These are phyloP conservation scores for Globisporangium echinulatum DNA, from an alignment of 352 stramenopile species.

Conservation along the genomic window DNA sequence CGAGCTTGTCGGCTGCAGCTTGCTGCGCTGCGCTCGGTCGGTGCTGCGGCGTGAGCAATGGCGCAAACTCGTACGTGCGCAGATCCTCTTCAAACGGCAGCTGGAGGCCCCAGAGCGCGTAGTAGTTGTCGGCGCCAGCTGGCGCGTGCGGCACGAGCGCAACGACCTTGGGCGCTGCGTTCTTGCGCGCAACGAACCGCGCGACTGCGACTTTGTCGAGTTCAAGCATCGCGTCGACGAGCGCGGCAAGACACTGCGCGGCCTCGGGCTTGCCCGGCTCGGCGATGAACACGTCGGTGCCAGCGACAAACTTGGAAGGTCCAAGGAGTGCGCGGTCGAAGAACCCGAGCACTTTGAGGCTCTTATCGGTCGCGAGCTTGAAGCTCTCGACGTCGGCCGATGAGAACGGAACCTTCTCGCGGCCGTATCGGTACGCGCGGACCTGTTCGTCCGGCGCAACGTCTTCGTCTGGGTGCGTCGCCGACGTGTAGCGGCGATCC, in stretches of 20 bases:
- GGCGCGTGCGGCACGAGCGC: slow-evolving; percentile 56
- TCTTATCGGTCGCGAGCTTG: slow-evolving; percentile 78
- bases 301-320: slow-evolving; percentile 48
- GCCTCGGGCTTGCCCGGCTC: slow-evolving; percentile 64
- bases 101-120: slow-evolving; percentile 68
- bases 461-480: slow-evolving; percentile 66
- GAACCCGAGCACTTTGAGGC: slow-evolving; percentile 71
- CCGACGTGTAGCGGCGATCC: slow-evolving; percentile 62
- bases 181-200: slow-evolving; percentile 74
- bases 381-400: slow-evolving; percentile 75
- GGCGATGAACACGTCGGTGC: slow-evolving; percentile 70
- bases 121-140: slow-evolving; percentile 38
- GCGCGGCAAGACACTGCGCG: slow-evolving; percentile 46
- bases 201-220: slow-evolving; percentile 60
- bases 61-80: slow-evolving; percentile 70
- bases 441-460: slow-evolving; percentile 61
- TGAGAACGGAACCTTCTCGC: slow-evolving; percentile 76
- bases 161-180: slow-evolving; percentile 71
- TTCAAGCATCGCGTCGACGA: slow-evolving; percentile 61
- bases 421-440: slow-evolving; percentile 76
- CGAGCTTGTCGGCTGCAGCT: slow-evolving; percentile 49
- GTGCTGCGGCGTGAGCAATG: slow-evolving; percentile 46
- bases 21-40: slow-evolving; percentile 54
- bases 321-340: slow-evolving; percentile 41
- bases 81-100: slow-evolving; percentile 79